These are phyloP conservation scores for Chalara sp. DNA, from an alignment of 2,329 filamentous ascomycete species.

Conservation along the genomic window DNA sequence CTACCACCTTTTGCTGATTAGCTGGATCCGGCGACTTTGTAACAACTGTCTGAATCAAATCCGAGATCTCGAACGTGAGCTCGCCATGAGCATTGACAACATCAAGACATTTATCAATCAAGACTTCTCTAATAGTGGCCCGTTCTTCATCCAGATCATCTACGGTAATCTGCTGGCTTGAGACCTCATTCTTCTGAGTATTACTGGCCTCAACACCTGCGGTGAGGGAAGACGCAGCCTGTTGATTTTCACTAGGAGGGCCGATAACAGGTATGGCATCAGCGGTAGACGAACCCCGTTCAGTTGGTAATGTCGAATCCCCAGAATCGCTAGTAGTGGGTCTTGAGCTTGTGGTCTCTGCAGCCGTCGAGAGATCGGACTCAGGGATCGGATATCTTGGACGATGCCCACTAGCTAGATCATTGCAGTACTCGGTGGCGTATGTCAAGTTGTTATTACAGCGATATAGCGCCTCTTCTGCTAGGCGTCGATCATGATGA, in stretches of 20 bases:
- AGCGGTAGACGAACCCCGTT: constrained; percentile 15
- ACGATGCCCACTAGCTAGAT: constrained; percentile 51
- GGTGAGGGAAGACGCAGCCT: constrained; percentile 2
- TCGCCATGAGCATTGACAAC: constrained; percentile 82
- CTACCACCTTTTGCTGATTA: constrained; percentile 62
- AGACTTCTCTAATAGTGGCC: constrained; percentile 60
- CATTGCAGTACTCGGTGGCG: constrained; percentile 69
- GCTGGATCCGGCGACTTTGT: constrained; percentile 50
- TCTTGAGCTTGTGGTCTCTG: constrained; percentile 17
- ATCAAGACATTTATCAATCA: constrained; percentile 87
- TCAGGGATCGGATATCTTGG: constrained; percentile 63
- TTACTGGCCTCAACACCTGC: constrained; percentile 1
- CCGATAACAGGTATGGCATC: constrained; percentile 9
- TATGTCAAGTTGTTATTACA: constrained; percentile 58
- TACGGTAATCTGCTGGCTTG: constrained; percentile 44
- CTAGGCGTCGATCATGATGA: constrained; percentile 54
- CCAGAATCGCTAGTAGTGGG: constrained; percentile 25
- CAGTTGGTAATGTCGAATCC: constrained; percentile 22
- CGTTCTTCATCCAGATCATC: constrained; percentile 77
- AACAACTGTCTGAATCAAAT: constrained; percentile 73
- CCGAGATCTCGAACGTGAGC: constrained; percentile 83
- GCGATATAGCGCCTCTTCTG: constrained; percentile 74
- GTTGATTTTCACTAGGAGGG: constrained; percentile 12
- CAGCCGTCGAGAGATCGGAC: constrained; percentile 41
- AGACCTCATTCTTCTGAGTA: constrained; percentile 2